A percentile compares a stretch with the other conserved stretches of the same genome.
Conservation (phyloP, 257 asterid genomes). For the Nicotiana noctiflora region DNA sequence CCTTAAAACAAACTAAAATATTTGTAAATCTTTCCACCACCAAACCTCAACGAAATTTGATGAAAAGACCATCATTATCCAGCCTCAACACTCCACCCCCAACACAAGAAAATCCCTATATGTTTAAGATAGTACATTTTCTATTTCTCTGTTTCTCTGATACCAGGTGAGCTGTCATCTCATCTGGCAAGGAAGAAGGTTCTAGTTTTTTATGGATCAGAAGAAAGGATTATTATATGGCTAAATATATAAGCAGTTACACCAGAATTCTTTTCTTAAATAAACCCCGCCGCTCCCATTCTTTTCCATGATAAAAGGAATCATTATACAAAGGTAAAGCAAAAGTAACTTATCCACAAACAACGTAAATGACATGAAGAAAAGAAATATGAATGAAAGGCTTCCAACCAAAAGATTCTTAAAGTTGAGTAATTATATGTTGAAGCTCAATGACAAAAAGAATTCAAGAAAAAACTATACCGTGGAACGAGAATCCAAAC, state of each 20-base stretch:
- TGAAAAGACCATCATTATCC: not conserved
- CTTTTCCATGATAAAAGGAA: not conserved
- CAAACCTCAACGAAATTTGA: not conserved
- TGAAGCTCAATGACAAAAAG: not conserved
- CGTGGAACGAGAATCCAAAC: conserved; percentile 93
- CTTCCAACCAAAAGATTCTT: conserved; percentile 6
- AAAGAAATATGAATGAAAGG: conserved; percentile 11
- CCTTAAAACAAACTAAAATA: not conserved
- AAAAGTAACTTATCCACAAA: not conserved
- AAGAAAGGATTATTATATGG: not conserved
- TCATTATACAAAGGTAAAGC: not conserved
- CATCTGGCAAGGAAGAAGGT: not conserved
- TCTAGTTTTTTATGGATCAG: not conserved
- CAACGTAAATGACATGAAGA: not conserved
- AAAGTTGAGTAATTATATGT: conserved; percentile 3
- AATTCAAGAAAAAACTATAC: conserved; percentile 24
- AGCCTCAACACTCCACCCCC: not conserved
- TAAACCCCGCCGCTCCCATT: not conserved
- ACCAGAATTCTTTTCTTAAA: not conserved
- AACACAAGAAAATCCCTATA: not conserved
- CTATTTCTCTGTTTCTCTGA: not conserved
- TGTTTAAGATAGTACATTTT: not conserved
- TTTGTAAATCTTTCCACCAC: not conserved
- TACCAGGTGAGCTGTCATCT: not conserved
- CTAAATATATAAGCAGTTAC: not conserved